Evolutionary conservation across 2,329 filamentous ascomycete genomes (phyloP).

Genomic region (Fonsecaea pugnacius): DNA sequence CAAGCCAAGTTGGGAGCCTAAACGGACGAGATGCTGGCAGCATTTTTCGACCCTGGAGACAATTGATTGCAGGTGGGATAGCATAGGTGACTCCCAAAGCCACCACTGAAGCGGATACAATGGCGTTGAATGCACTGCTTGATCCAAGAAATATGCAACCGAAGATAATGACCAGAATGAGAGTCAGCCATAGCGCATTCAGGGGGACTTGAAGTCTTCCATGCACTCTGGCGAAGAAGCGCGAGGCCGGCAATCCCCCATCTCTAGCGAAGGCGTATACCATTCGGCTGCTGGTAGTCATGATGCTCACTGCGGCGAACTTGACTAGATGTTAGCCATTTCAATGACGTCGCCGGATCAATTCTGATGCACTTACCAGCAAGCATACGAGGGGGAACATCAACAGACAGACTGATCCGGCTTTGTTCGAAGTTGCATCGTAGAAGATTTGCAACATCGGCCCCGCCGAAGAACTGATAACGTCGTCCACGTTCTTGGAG

Average conservation of each 20-base stretch:
- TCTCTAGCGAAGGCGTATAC: constrained; percentile 70
- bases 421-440: constrained; percentile 64
- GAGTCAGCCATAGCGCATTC: constrained; percentile 67
- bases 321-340: constrained; percentile 46
- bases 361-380: constrained; percentile 23
- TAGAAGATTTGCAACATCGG: constrained; percentile 67
- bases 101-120: constrained; percentile 72
- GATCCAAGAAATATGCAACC: constrained; percentile 73
- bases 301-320: constrained; percentile 66
- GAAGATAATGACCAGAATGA: constrained; percentile 66
- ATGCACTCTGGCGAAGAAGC: constrained; percentile 64
- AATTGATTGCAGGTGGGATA: constrained; percentile 73
- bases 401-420: constrained; percentile 66
- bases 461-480: constrained; percentile 61
- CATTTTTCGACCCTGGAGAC: constrained; percentile 67
- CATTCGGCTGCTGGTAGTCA: constrained; percentile 70
- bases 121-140: constrained; percentile 70
- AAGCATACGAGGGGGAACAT: constrained; percentile 50
- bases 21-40: constrained; percentile 65
- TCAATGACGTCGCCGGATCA: not conserved
- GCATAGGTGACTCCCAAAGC: constrained; percentile 73
- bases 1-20: constrained; percentile 58
- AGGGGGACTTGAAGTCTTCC: constrained; percentile 65
- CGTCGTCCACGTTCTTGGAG: constrained; percentile 60
- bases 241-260: constrained; percentile 58